Evolutionary conservation across 805 yeast species (phyloP), one percentile per base, ranked within the genome.

Genomic region (Kregervanrija pseudodelftensis): DNA sequence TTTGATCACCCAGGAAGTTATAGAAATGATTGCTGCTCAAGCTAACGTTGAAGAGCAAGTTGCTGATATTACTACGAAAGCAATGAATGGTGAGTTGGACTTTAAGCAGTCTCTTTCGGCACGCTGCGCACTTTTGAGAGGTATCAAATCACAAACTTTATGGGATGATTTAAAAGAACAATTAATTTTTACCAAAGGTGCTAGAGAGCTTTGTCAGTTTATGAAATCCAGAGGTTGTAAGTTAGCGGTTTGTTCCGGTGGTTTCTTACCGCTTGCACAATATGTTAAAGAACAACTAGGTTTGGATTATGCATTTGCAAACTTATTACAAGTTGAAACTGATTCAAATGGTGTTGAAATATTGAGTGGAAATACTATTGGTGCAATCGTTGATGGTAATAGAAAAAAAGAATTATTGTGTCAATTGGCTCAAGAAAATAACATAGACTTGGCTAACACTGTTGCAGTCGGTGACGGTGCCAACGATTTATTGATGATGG

Each of bases 391-490:
- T 16, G 93, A 93, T 64, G 96, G 96, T 7, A 73, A 73, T 15
- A 79, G 76, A 52, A 93, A 93, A 64, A 95, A 95, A 2, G 74
- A 77, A 43, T 72, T 91, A 12, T 67, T 93, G 39, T 63, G 70
- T 39, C 74, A 78, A 49, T 73, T 86, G 31, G 83, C 91, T 1
- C 52, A 61, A 5, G 73, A 71, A 36, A 82, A 80, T 51, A 63
- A 63, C 10, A 68, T 85, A 33, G 76, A 74, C 16, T 65, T 78
- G 10, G 60, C 60, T 37, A 59, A 70, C 4, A 81, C 82, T 1
- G 82, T 85, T 39, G 96, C 96, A 40, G 85, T 91, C 34, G 98
- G 98, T 33, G 98, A 93, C 61, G 99, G 99, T 34, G 96, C 98
- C 17, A 93, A 93, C 58, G 99, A 93, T 66, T 69, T 93, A 58